Conservation (phyloP, 176 grass and related monocot genomes). For the Miscanthus lutarioriparius region DNA sequence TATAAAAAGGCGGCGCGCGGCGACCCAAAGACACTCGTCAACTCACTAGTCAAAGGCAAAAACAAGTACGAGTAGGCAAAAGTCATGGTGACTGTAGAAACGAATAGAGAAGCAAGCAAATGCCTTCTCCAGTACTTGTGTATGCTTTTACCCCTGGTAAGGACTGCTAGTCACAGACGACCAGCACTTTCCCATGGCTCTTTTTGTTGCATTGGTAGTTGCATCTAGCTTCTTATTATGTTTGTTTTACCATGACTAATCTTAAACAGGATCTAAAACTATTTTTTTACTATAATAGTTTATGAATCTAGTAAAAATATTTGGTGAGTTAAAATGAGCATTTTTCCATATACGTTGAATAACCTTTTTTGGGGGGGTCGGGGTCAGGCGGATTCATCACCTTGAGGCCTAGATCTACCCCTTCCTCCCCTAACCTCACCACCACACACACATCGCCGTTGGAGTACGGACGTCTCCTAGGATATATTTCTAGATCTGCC, state of each 20-base stretch:
- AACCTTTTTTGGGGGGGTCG: background rate
- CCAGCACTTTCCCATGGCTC: background rate
- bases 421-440: no score
- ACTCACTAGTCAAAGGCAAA: background rate
- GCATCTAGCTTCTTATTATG: background rate
- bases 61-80: background rate
- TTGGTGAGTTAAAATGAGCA: background rate
- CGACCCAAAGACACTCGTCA: background rate
- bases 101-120: background rate
- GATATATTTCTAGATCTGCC: background rate
- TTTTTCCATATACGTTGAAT: background rate
- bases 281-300: background rate
- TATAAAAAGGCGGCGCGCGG: background rate
- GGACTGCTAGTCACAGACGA: background rate
- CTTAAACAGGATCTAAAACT: background rate
- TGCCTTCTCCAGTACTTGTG: background rate
- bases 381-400: no score
- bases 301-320: background rate
- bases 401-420: no score
- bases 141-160: constrained; percentile 12
- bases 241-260: background rate
- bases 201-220: background rate
- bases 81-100: background rate
- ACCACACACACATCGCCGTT: no score
- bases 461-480: no score